Base-by-base conservation (phyloP, 345 rosid species). In the Salix koriyanagi region DNA sequence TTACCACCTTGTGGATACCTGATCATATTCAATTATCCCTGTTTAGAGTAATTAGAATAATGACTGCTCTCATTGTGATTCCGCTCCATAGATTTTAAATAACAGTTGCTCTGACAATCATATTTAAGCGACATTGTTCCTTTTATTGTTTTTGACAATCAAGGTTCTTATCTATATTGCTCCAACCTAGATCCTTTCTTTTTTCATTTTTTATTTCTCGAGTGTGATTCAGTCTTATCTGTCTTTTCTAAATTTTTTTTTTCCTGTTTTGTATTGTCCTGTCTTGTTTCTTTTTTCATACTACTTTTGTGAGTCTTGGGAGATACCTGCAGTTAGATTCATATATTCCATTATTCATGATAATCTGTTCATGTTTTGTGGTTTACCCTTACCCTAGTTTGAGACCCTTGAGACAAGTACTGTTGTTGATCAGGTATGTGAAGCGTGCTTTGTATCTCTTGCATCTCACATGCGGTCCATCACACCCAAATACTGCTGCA, bases 401-500 rank as follows among this genome's bases (percentile, higher is more conserved):
- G 71, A 69, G 80, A 15, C 34, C 69, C 34, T 18, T 36, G 19
- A 39, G 42, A 41, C 13, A 9, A 10, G 44, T 70, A 65, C 72
- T 77, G 60, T 60, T 72, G 69, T 79, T 78, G 84, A 69, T 73
- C 86, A 96, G 99, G 90, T 96, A 96, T 79, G 99, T 96, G 23
- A 96, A 96, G 85, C 99, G 98, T 73, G 98, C 98, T 72, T 85
- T 96, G 76, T 93, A 96, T 87, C 99, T 93, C 67, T 83, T 96
- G 71, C 99, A 93, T 87, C 97, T 96, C 64, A 96, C 99, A 12
- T 96, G 99, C 65, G 99, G 98, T 44, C 95, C 98, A 69, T 96
- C 97, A 75, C 99, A 96, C 85, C 99, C 99, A 66, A 96, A 96
- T 75, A 96, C 98, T 80, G 99, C 98, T 78, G 99, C 99, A 68